phyloP scores from a whole-genome alignment of 1,139 yeast species.

The Suhomyces kunorum region DNA sequence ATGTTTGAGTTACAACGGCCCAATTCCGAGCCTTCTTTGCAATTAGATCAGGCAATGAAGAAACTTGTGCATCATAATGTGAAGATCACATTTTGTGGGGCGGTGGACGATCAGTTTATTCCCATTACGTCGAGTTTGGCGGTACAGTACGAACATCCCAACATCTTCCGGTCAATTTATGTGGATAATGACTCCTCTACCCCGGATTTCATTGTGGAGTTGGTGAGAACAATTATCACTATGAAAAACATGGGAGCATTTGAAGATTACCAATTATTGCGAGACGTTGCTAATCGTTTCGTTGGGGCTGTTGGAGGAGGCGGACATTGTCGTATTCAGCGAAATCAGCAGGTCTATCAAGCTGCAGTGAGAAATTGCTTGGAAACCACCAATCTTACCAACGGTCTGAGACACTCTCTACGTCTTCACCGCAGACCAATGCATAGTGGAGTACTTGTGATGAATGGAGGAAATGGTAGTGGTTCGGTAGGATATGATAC shows the following conservation, averaged over 20 bases:
- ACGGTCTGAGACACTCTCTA: slow-evolving; percentile 8
- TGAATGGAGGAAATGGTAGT: not conserved
- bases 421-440: slow-evolving; percentile 1
- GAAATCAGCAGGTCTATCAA: slow-evolving; percentile 29
- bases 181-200: slow-evolving; percentile 29
- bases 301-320: slow-evolving; percentile 28
- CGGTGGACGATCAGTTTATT: slow-evolving; percentile 46
- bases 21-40: slow-evolving; percentile 32
- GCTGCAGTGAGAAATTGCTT: slow-evolving; percentile 36
- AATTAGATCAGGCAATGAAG: slow-evolving; percentile 34
- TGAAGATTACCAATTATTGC: slow-evolving; percentile 33
- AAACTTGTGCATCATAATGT: slow-evolving; percentile 42
- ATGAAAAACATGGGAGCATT: slow-evolving; percentile 40
- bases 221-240: slow-evolving; percentile 38
- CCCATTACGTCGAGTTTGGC: slow-evolving; percentile 50
- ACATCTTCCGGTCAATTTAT: slow-evolving; percentile 47
- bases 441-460: not conserved
- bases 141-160: slow-evolving; percentile 51
- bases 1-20: slow-evolving; percentile 48
- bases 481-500: not conserved
- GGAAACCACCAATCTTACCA: slow-evolving; percentile 38
- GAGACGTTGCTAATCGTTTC: slow-evolving; percentile 36
- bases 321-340: slow-evolving; percentile 33
- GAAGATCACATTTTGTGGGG: slow-evolving; percentile 52
- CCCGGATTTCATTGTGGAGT: slow-evolving; percentile 31